These are phyloP conservation scores for Chamaenerion angustifolium DNA, from an alignment of 345 rosid species.

Conservation along the genomic window DNA sequence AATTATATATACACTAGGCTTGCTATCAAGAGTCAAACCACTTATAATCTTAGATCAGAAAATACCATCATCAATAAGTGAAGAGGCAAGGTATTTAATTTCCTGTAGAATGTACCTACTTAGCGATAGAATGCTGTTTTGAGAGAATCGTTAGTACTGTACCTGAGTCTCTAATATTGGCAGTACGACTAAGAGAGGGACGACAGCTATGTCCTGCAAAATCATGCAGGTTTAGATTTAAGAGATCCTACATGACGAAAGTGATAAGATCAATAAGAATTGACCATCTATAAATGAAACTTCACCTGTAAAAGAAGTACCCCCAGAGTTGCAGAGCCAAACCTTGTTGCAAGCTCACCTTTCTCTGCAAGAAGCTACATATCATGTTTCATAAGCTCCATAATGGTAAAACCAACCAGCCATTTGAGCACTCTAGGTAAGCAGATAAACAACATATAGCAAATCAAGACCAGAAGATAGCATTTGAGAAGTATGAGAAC, in stretches of 20 bases:
- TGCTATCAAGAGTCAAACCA: too few species aligned
- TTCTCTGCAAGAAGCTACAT: conserved; percentile 93
- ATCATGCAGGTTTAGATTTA: not conserved
- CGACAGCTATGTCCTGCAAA: conserved; percentile 95
- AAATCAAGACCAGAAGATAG: too few species aligned
- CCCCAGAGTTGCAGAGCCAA: conserved; percentile 96
- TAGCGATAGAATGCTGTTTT: too few species aligned
- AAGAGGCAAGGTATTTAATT: too few species aligned
- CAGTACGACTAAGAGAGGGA: conserved; percentile 85
- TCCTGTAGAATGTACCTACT: too few species aligned
- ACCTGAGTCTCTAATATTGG: conserved; percentile 95
- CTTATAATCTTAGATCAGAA: too few species aligned
- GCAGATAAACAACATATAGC: too few species aligned
- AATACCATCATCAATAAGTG: too few species aligned
- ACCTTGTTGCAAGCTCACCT: conserved; percentile 96
- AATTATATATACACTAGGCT: too few species aligned
- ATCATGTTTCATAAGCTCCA: conserved; percentile 26
- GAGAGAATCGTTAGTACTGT: not conserved
- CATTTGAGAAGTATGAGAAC: too few species aligned
- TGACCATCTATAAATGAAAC: conserved; percentile 2
- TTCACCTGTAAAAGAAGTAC: conserved; percentile 91
- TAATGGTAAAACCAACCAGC: conserved; percentile 1
- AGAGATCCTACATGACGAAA: not conserved
- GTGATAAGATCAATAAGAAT: conserved; percentile 1
- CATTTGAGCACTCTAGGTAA: not conserved